These are phyloP conservation scores for Chamaecrista fasciculata DNA, from an alignment of 306 rosid species.

Conservation along the genomic window DNA sequence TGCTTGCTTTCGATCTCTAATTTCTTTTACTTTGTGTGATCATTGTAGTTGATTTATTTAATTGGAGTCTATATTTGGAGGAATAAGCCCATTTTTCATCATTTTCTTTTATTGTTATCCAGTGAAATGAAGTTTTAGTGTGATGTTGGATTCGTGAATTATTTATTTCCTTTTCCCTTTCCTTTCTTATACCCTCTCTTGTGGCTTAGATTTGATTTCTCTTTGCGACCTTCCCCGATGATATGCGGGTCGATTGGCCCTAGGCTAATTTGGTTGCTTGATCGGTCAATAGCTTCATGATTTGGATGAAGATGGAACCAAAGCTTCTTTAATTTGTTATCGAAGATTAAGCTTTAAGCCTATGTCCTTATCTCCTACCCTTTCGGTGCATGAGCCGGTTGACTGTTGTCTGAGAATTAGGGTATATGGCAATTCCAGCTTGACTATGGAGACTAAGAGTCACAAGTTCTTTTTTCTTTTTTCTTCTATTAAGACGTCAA, in stretches of 20 bases:
- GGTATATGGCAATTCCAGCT: not conserved
- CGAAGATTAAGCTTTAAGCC: not conserved
- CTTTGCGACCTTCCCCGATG: not conserved
- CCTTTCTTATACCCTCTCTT: too few relatives aligned
- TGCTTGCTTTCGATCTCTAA: conserved; percentile 37
- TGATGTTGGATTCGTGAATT: not conserved
- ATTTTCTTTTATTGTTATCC: too few relatives aligned
- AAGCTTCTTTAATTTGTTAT: not conserved
- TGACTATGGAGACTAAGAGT: not conserved
- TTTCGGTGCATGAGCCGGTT: not conserved
- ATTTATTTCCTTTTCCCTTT: not conserved
- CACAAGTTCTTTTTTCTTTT: too few relatives aligned
- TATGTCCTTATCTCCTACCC: not conserved
- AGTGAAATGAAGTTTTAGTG: not conserved
- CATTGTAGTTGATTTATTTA: conserved; percentile 12
- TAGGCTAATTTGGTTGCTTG: not conserved
- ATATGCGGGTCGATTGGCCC: not conserved
- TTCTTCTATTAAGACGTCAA: not conserved
- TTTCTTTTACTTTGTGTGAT: not conserved
- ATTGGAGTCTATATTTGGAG: conserved; percentile 24
- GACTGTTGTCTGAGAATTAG: not conserved
- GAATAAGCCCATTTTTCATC: conserved; percentile 1
- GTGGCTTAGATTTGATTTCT: not conserved
- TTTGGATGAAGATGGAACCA: not conserved
- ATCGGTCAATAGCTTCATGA: not conserved